phyloP scores from a whole-genome alignment of 2,329 filamentous ascomycete genomes.

The Albifimbria verrucaria region DNA sequence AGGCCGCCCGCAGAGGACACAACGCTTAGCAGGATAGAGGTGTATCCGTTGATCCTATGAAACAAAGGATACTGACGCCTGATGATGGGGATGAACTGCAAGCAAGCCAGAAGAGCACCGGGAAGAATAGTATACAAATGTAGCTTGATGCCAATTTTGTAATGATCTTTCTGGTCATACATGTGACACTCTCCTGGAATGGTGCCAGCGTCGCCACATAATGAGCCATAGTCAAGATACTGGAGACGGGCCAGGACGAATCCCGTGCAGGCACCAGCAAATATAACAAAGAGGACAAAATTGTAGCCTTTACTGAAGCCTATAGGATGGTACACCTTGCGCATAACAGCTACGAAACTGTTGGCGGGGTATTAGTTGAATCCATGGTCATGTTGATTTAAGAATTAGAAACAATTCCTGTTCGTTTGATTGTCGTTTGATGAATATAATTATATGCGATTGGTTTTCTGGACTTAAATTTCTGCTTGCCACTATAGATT shows the following conservation, averaged over 20 bases:
- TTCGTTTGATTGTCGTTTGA: not conserved
- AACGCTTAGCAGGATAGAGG: conserved; percentile 43
- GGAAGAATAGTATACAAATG: conserved; percentile 42
- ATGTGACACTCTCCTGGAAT: conserved; percentile 36
- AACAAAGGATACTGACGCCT: conserved; percentile 45
- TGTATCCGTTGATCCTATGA: conserved; percentile 58
- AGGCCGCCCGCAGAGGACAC: conserved; percentile 43
- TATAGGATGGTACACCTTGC: conserved; percentile 16
- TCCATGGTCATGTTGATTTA: not conserved
- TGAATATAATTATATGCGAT: not conserved
- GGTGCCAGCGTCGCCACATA: conserved; percentile 17
- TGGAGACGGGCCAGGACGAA: conserved; percentile 45
- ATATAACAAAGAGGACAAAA: conserved; percentile 25
- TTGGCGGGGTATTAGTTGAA: conserved; percentile 9
- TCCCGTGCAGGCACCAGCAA: conserved; percentile 37
- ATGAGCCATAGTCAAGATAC: conserved; percentile 42
- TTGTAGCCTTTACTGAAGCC: conserved; percentile 18
- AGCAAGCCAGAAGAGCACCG: conserved; percentile 35
- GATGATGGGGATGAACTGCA: conserved; percentile 45
- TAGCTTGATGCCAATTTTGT: conserved; percentile 35
- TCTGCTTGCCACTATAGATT: too few species aligned
- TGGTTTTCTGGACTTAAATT: too few species aligned
- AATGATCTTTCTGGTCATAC: conserved; percentile 14
- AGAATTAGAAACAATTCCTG: too few species aligned
- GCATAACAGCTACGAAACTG: conserved; percentile 13